Percentiles rank a stretch among this genome's conserved stretches.
Conservation (phyloP, 78 protist genomes). For the Cavenderia fasciculata region DNA sequence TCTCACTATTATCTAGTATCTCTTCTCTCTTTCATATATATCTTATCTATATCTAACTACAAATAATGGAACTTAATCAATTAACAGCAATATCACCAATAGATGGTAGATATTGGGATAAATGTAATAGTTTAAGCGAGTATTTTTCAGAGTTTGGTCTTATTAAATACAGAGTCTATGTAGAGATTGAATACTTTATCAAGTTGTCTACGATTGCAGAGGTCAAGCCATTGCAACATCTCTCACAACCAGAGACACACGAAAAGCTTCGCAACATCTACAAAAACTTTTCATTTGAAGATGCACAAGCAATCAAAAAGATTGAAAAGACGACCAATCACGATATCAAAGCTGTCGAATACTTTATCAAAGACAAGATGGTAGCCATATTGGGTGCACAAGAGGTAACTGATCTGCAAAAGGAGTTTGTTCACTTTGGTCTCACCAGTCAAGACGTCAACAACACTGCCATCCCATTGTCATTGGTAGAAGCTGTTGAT, state of each 20-base stretch:
- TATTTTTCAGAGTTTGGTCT: conserved; percentile 81
- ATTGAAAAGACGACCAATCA: conserved; percentile 90
- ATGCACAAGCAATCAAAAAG: conserved; percentile 82
- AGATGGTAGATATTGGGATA: conserved; percentile 83
- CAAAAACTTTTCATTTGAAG: conserved; percentile 26
- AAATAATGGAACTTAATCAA: conserved; percentile 36
- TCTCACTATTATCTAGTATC: too few species aligned
- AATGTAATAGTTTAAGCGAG: conserved; percentile 31
- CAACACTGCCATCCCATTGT: conserved; percentile 85
- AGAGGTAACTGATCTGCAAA: conserved; percentile 25
- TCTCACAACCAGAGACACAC: background rate
- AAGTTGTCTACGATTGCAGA: conserved; percentile 34
- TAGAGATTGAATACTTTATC: conserved; percentile 69
- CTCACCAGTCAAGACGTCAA: conserved; percentile 88
- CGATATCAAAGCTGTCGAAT: conserved; percentile 93
- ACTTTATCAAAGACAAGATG: conserved; percentile 80
- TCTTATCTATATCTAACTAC: too few species aligned
- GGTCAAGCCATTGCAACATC: conserved; percentile 7
- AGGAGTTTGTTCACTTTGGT: conserved; percentile 88
- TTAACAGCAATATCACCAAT: conserved; percentile 81
- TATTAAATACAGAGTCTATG: conserved; percentile 80
- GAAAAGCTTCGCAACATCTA: conserved; percentile 29
- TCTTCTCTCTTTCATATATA: too few species aligned
- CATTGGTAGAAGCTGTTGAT: conserved; percentile 53
- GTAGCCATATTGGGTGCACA: conserved; percentile 10